Evolutionary conservation across 2,329 filamentous ascomycete species (phyloP), one percentile per base, ranked within the genome.

Genomic region (Fusarium lyarnte): DNA sequence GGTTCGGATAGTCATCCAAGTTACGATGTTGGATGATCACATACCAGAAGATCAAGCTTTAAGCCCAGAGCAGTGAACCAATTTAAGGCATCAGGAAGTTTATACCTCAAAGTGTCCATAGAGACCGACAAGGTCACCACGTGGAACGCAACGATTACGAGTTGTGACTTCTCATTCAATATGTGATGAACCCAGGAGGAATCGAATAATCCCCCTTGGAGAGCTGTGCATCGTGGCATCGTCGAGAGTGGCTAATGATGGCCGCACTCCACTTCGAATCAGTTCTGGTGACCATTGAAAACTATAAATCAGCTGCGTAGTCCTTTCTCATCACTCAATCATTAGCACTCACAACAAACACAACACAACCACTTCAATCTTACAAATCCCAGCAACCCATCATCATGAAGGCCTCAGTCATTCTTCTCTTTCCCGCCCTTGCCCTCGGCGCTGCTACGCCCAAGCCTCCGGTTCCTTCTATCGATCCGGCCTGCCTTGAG

Each of bases 231-330:
- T 7, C 14, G 3, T 13, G 9, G 3, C 5, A 49, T 19, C 9
- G 9, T 23, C 2, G 2, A 5, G 14, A 23, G 23, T 23, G 21
- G n/a, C 8, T 13, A n/a, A n/a, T n/a, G 9, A 14, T 29, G 13
- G 5, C 2, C 2, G 2, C 4, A n/a, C 4, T 33, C 7, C 29
- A 17, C 8, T 33, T 2, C 0, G 3, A 5, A 5, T 3, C 3
- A 17, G 4, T 31, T 19, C 5, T 1, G 5, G 10, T 13, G 2
- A 8, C 29, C 17, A 4, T 8, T 2, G 8, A 11, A 7, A 35
- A 51, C 16, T 51, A 51, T 51, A 51, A 51, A 35, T 12, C 3
- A 0, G 4, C 16, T 23, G 3, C 6, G 6, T 51, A 6, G 6
- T 25, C 47, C n/a, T 4, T 14, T 11, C 8, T 9, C 12, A 35